A percentile compares a stretch with the other conserved stretches of the same genome.
phyloP scores from a whole-genome alignment of 371 early-diverging fungal genomes.

The Zopfochytrium polystomum region DNA sequence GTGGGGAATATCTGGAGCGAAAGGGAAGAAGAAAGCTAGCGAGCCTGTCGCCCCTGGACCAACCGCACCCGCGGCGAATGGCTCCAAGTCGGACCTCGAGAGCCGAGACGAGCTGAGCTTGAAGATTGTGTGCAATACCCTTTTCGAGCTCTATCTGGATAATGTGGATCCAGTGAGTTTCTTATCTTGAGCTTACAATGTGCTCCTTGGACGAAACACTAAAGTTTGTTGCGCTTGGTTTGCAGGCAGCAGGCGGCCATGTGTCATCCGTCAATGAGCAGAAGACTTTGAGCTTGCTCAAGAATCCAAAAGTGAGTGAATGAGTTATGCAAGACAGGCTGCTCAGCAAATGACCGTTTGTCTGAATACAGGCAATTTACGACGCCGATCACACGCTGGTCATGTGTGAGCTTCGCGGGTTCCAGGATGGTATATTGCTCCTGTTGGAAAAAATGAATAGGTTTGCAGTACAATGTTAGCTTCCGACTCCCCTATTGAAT shows the following conservation, averaged over 20 bases:
- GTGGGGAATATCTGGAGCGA: conserved; percentile 42
- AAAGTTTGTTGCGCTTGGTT: no score
- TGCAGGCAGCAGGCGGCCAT: no score
- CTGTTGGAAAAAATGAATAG: conserved; percentile 78
- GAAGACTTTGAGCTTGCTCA: conserved; percentile 54
- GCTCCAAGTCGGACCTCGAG: background rate
- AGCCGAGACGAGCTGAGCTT: conserved; percentile 46
- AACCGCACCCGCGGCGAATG: no score
- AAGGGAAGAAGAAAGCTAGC: conserved; percentile 27
- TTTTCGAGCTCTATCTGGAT: conserved; percentile 83
- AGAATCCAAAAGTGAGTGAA: conserved; percentile 43
- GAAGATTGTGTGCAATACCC: conserved; percentile 79
- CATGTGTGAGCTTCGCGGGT: conserved; percentile 77
- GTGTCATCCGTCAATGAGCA: no score
- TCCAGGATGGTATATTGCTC: conserved; percentile 79
- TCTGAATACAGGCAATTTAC: conserved; percentile 52
- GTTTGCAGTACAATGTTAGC: no score
- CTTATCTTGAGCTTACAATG: no score
- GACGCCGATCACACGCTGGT: conserved; percentile 89
- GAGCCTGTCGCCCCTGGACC: no score
- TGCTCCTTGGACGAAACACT: no score
- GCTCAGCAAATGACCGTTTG: background rate
- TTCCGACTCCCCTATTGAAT: no score
- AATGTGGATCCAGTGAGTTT: no score
- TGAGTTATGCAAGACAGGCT: background rate